Base-by-base conservation (phyloP, 352 stramenopile species). In the Phytophthora constricta region DNA sequence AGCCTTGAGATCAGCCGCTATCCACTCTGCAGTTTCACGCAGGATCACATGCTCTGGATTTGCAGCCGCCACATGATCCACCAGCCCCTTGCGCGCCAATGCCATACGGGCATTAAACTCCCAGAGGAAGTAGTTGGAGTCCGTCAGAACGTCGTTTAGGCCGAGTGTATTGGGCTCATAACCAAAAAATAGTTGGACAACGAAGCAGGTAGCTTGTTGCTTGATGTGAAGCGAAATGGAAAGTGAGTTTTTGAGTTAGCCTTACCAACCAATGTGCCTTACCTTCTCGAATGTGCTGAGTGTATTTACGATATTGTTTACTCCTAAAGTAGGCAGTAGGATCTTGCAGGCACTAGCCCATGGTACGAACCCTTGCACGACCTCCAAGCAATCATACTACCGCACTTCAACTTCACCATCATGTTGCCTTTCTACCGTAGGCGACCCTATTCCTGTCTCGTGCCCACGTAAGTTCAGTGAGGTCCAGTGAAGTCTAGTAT, bases 1-100 rank as follows among this genome's bases (percentile, higher is more conserved):
- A 4, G 51, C n/a, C 60, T 56, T 68, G 20, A 61, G 28, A 33
- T 68, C 60, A 7, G 41, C 50, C 42, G 27, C 42, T 26, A 57
- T 62, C 51, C 42, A 45, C 28, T 42, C 17, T 25, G 49, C 11
- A 7, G 14, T 23, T n/a, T n/a, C n/a, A n/a, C n/a, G n/a, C n/a
- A n/a, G n/a, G n/a, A 68, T 22, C 20, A 26, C 22, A 17, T 51
- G 19, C 31, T 37, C 31, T 13, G 11, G 31, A 5, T 37, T 37
- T 11, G n/a, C n/a, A n/a, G n/a, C n/a, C n/a, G n/a, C n/a, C n/a
- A n/a, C n/a, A n/a, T n/a, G n/a, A n/a, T n/a, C n/a, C n/a, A n/a
- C n/a, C n/a, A n/a, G n/a, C n/a, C n/a, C n/a, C n/a, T n/a, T n/a
- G n/a, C n/a, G n/a, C n/a, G n/a, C n/a, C n/a, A n/a, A n/a, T n/a